phyloP scores from a whole-genome alignment of 257 asterid species.

The Salvia splendens region DNA sequence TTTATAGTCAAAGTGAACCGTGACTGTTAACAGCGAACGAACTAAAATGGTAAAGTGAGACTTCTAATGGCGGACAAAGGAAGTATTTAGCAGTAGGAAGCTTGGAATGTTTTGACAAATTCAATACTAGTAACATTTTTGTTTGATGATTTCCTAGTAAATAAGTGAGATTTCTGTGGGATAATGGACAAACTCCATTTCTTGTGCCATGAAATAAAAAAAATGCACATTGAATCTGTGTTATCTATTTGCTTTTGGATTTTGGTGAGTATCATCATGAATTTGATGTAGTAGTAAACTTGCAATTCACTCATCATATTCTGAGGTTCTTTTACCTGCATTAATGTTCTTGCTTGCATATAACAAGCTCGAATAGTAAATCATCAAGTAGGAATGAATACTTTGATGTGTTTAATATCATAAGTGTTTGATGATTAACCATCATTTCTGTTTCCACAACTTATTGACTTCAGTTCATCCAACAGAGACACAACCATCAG shows the following conservation, averaged over 20 bases:
- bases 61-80: too few relatives aligned
- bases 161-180: not conserved
- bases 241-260: not conserved
- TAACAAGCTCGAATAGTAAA: not conserved
- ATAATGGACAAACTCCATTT: not conserved
- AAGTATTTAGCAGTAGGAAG: not conserved
- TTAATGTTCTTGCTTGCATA: constrained; percentile 3
- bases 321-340: not conserved
- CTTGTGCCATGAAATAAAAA: not conserved
- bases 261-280: not conserved
- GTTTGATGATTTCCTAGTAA: constrained; percentile 19
- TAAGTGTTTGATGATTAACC: constrained; percentile 20
- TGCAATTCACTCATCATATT: not conserved
- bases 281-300: not conserved
- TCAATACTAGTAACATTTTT: not conserved
- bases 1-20: too few relatives aligned
- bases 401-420: not conserved
- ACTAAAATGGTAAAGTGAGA: too few relatives aligned
- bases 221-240: not conserved
- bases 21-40: too few relatives aligned
- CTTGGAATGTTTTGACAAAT: not conserved
- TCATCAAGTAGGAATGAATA: not conserved
- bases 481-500: constrained; percentile 35
- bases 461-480: constrained; percentile 31
- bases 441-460: constrained; percentile 38